A percentile compares a stretch with the other conserved stretches of the same genome.
Evolutionary conservation across 441 rosid species (phyloP).

Genomic region (Erodium chrysanthum): DNA sequence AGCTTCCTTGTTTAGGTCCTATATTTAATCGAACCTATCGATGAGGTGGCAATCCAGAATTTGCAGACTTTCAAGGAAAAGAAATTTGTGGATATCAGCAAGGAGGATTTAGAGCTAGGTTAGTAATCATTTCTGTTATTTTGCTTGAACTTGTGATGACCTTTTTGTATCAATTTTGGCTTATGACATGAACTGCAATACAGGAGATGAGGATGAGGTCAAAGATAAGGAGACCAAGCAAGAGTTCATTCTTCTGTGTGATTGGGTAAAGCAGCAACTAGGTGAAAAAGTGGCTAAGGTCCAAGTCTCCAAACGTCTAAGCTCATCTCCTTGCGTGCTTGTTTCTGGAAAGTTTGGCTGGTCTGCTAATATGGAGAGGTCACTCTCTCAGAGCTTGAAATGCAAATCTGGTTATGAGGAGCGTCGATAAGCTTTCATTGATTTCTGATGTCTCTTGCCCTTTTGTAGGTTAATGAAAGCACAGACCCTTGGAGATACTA

Average conservation of each 20-base stretch:
- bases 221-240: conserved; percentile 70
- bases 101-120: conserved; percentile 94
- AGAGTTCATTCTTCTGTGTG: conserved; percentile 70
- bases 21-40: conserved; percentile 88
- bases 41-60: conserved; percentile 95
- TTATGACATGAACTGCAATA: conserved; percentile 5
- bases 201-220: conserved; percentile 90
- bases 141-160: no score
- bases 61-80: conserved; percentile 89
- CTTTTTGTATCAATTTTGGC: neutral
- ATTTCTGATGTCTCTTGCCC: neutral
- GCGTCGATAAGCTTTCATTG: neutral
- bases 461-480: conserved; percentile 53
- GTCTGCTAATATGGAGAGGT: conserved; percentile 99
- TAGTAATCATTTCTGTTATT: conserved; percentile 16
- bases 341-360: conserved; percentile 96
- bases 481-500: conserved; percentile 88
- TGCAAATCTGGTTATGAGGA: no score
- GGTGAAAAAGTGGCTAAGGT: conserved; percentile 92
- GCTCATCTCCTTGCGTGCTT: conserved; percentile 91
- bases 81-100: conserved; percentile 93
- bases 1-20: conserved; percentile 41
- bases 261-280: conserved; percentile 92
- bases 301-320: conserved; percentile 77
- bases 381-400: neutral